phyloP scores from a whole-genome alignment of 2,329 filamentous ascomycete genomes.

The Aureobasidium sp. region DNA sequence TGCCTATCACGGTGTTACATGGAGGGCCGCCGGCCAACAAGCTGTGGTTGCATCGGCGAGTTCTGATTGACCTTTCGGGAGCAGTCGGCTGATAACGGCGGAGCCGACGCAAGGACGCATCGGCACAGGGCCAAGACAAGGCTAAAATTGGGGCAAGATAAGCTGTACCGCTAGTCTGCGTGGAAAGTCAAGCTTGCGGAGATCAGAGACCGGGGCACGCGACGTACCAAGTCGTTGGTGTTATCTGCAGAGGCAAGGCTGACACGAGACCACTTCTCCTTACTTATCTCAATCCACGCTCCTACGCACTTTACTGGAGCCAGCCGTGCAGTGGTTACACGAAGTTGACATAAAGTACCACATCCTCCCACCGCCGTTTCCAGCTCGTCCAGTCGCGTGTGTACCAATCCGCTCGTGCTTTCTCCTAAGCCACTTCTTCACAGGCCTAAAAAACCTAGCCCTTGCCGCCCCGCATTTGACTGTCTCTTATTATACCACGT shows the following conservation, averaged over 20 bases:
- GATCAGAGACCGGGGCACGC: background rate
- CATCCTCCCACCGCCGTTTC: slow-evolving; percentile 8
- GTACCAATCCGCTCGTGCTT: slow-evolving; percentile 3
- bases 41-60: slow-evolving; percentile 13
- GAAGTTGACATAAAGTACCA: slow-evolving; percentile 4
- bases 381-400: background rate
- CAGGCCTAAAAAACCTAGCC: slow-evolving; percentile 4
- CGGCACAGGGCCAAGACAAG: background rate
- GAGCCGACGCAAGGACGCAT: background rate
- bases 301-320: background rate
- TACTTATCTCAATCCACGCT: slow-evolving; percentile 9
- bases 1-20: slow-evolving; percentile 12
- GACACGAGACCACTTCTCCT: slow-evolving; percentile 12
- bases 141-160: slow-evolving; percentile 8
- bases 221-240: background rate
- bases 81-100: slow-evolving; percentile 6
- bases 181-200: slow-evolving; percentile 5
- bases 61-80: background rate
- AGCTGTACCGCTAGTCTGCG: background rate
- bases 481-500: slow-evolving; percentile 11
- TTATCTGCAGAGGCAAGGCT: slow-evolving; percentile 9
- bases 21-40: background rate
- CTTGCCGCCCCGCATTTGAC: slow-evolving; percentile 9
- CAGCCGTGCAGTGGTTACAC: slow-evolving; percentile 11
- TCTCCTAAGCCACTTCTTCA: background rate